A percentile compares a stretch with the other conserved stretches of the same genome.
phyloP scores from a whole-genome alignment of 2,329 filamentous ascomycete species.

The Bipolaris bicolor region DNA sequence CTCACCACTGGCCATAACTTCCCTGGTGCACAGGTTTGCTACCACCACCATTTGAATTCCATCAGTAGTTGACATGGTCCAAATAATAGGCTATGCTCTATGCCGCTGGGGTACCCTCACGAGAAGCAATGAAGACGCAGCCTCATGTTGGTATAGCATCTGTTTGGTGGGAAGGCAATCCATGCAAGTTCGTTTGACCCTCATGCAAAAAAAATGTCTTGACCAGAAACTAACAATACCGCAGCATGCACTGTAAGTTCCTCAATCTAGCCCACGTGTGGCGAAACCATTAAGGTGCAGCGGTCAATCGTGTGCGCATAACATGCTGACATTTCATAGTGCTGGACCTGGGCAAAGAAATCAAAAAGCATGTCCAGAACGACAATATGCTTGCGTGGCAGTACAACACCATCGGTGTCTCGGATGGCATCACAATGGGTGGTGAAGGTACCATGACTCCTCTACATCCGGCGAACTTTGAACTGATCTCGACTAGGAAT shows the following conservation, averaged over 20 bases:
- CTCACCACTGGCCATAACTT: slow-evolving; percentile 88
- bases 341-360: slow-evolving; percentile 83
- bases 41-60: background rate
- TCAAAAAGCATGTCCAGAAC: slow-evolving; percentile 80
- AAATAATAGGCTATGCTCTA: slow-evolving; percentile 85
- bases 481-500: slow-evolving; percentile 67
- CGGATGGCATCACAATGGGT: slow-evolving; percentile 94
- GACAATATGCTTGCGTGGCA: slow-evolving; percentile 93
- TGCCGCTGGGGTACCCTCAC: slow-evolving; percentile 83
- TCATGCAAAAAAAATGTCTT: slow-evolving; percentile 12
- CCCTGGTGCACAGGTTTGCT: slow-evolving; percentile 79
- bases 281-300: slow-evolving; percentile 8
- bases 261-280: slow-evolving; percentile 2
- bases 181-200: slow-evolving; percentile 75
- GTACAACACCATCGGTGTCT: slow-evolving; percentile 89
- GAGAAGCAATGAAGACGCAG: slow-evolving; percentile 84
- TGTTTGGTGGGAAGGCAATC: slow-evolving; percentile 98
- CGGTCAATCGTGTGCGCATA: slow-evolving; percentile 9
- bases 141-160: slow-evolving; percentile 90
- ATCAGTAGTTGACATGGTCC: slow-evolving; percentile 12
- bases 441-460: slow-evolving; percentile 68
- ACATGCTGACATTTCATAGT: slow-evolving; percentile 57
- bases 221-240: slow-evolving; percentile 25
- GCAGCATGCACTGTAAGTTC: slow-evolving; percentile 58
- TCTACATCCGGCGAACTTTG: background rate